A percentile compares a stretch with the other conserved stretches of the same genome.
Evolutionary conservation across 2,329 filamentous ascomycete genomes (phyloP).

Genomic region (Mollisiaceae sp.): DNA sequence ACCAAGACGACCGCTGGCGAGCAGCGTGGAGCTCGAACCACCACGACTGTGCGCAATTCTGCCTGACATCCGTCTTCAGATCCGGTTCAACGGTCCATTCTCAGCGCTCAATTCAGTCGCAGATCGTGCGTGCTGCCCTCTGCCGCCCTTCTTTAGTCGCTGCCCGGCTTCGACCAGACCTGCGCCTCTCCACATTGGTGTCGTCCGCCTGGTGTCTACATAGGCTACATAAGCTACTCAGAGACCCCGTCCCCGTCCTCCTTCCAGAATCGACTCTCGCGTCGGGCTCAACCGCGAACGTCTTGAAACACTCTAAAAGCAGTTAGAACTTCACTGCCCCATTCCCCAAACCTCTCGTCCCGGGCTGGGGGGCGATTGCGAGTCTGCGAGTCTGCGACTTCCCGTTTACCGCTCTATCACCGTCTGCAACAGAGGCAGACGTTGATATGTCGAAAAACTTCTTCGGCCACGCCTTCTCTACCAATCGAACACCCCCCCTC

Average conservation of each 20-base stretch:
- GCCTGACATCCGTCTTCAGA: conserved; percentile 8
- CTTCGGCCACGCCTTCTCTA: conserved; percentile 30
- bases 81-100: conserved; percentile 12
- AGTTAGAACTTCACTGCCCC: conserved; percentile 17
- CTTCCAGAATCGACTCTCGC: conserved; percentile 10
- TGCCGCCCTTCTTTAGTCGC: neutral
- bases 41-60: conserved; percentile 11
- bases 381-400: conserved; percentile 9
- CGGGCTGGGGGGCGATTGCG: conserved; percentile 8
- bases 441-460: conserved; percentile 39
- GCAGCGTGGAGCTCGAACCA: conserved; percentile 12
- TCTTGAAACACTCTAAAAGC: conserved; percentile 21
- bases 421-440: conserved; percentile 19
- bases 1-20: neutral
- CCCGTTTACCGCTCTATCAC: conserved; percentile 9
- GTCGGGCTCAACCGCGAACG: conserved; percentile 14
- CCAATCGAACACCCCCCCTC: conserved; percentile 10
- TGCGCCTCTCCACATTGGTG: conserved; percentile 1
- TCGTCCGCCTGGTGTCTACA: conserved; percentile 1
- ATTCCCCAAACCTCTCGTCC: neutral
- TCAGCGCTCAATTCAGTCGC: conserved; percentile 10
- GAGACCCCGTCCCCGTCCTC: conserved; percentile 9
- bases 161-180: conserved; percentile 9
- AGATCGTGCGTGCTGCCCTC: conserved; percentile 1
- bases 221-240: conserved; percentile 11